phyloP scores from a whole-genome alignment of 352 stramenopile genomes.

The Phytophthora europaea region DNA sequence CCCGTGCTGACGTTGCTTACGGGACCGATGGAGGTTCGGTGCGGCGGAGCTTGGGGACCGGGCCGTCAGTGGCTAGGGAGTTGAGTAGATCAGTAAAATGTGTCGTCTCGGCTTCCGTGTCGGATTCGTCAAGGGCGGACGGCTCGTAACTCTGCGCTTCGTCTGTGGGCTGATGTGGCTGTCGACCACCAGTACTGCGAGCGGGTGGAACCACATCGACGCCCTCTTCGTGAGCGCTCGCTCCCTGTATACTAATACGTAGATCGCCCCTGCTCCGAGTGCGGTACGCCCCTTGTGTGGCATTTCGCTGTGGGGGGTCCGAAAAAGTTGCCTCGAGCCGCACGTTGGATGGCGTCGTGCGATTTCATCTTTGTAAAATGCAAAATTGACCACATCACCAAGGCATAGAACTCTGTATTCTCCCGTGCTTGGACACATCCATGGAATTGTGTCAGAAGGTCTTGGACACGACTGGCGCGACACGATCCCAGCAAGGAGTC shows the following conservation, averaged over 20 bases:
- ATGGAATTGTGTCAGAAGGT: background rate
- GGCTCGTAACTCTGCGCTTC: too few species aligned
- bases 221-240: too few species aligned
- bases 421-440: background rate
- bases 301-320: background rate
- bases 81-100: background rate
- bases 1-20: background rate
- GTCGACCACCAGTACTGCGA: too few species aligned
- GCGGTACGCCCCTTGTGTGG: too few species aligned
- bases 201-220: too few species aligned
- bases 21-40: background rate
- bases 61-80: background rate
- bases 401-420: background rate
- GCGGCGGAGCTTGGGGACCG: background rate
- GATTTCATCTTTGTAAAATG: background rate
- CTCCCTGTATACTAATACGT: background rate
- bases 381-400: background rate
- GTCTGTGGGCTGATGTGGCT: too few species aligned
- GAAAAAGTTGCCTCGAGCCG: background rate
- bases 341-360: background rate
- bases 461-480: background rate
- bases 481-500: background rate
- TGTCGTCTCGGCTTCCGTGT: background rate
- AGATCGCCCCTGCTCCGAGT: too few species aligned
- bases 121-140: background rate